Base-by-base conservation (phyloP, 1,139 yeast species). In the Geotrichum citri-aurantii region DNA sequence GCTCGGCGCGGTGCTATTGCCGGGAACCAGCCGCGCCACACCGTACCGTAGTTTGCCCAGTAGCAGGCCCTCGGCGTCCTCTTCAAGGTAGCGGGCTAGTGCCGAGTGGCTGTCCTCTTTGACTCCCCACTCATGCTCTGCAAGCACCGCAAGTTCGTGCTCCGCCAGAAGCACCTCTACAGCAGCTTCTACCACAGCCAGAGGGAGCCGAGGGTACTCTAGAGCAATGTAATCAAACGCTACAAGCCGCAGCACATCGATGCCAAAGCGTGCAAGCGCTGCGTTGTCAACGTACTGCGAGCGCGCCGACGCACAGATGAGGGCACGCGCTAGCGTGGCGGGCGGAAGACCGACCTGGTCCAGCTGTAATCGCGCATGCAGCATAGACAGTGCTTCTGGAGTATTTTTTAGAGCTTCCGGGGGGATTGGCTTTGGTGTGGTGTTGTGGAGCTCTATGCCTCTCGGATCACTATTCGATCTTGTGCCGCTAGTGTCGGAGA, bases 151-250 rank as follows among this genome's bases (percentile, higher is more conserved):
- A 62, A 93, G 77, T 0, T 91, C 79, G 17, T 78, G 79, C 48
- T 81, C 80, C 1, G 93, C 88, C 72, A 86, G 79, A 69, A 83
- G 86, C 6, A 93, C 79, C 65, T 86, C 85, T 5, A 87, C 83
- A 1, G 95, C 91, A 31, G 84, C 81, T 66, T 85, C 83, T 62
- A 90, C 81, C 31, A 92, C 85, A 11, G 84, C 80, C 66, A 86
- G 81, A 33, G 99, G 98, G 62, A 95, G 79, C 70, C 99, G 82
- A 55, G 99, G 99, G 71, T 90, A 90, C 64, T 81, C 82, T 55
- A 85, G 73, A 68, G 90, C 77, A 61, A 92, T 77, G 67, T 87
- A 75, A 71, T 90, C 96, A 40, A 88, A 80, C 2, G 85, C 86
- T 68, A 89, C 86, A 72, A 85, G 90, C 29, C 86, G 82, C 62